Base-by-base conservation (phyloP, 352 stramenopile genomes). In the Phytophthora agathidicida region DNA sequence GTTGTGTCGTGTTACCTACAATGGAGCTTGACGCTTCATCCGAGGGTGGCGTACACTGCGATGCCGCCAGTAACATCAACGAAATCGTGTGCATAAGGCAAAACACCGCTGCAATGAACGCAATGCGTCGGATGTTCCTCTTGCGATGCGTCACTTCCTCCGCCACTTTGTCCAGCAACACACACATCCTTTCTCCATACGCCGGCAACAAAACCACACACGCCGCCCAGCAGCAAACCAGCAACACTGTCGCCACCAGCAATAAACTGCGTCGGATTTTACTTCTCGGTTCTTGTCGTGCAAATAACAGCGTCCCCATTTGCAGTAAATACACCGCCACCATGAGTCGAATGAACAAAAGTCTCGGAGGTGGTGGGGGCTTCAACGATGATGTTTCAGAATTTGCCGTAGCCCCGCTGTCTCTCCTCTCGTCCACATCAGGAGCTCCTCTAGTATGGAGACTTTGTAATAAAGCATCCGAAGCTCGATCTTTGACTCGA, bases 121-220 rank as follows among this genome's bases (percentile, higher is more conserved):
- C 72, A 61, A 88, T 83, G 42, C 78, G 78, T 8, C 74, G 73
- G 42, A 88, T 82, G 38, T 86, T 88, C 14, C 75, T 60, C 51
- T 88, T 75, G 11, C 78, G 71, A 14, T 78, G 65, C 2, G 37
- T 54, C 11, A 70, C 71, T 38, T 79, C 76, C 16, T 88, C 78
- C 0, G 75, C 75, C 38, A 83, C 75, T 28, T 86, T 86, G 35
- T 71, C 74, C 35, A 88, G 71, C 17, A 88, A 49, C 9, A 56
- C 41, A 46, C 78, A 88, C 78, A 88, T 88, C 17, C 67, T 57
- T 3, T 64, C 52, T 14, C 78, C 78, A 33, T 86, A 88, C 9
- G 74, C 68, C 0, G 78, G 78, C 19, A 88, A 49, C 37, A 88
- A 49, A 31, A 83, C 64, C 4, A 81, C 64, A 45, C 78, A 86